Conservation (phyloP, 768 basidiomycete species). For the Leccinellum rugosiceps region DNA sequence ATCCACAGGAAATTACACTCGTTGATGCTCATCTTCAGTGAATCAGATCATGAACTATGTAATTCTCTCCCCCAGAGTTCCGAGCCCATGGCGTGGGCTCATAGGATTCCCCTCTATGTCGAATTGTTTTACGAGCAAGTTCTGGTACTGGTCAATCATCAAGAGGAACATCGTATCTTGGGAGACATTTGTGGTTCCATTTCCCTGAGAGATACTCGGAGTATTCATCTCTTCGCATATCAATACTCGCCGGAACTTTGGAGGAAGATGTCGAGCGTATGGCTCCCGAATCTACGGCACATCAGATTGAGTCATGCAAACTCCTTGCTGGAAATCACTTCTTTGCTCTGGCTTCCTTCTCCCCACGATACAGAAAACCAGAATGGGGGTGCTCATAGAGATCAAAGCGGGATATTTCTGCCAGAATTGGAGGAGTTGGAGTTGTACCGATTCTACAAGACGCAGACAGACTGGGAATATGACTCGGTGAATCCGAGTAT, state of each 20-base stretch:
- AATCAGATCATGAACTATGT: not conserved
- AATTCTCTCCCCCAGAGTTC: not conserved
- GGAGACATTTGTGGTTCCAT: not conserved
- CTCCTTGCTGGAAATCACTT: not conserved
- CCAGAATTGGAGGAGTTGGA: not conserved
- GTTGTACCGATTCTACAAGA: not conserved
- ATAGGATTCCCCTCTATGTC: not conserved
- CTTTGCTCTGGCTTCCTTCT: not conserved
- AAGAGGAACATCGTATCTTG: not conserved
- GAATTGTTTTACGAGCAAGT: not conserved
- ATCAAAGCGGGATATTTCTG: not conserved
- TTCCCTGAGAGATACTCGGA: not conserved
- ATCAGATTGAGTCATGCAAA: not conserved
- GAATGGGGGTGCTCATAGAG: not conserved
- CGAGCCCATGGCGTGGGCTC: not conserved
- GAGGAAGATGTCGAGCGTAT: not conserved
- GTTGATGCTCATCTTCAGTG: not conserved
- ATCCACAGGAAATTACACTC: not conserved
- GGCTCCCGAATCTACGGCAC: not conserved
- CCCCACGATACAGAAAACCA: not conserved
- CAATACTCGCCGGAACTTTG: not conserved
- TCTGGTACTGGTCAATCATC: not conserved
- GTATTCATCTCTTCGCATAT: not conserved
- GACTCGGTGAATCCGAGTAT: not conserved
- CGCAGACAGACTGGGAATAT: not conserved